phyloP scores from a whole-genome alignment of 306 rosid species.

The Vigna nakashimae region DNA sequence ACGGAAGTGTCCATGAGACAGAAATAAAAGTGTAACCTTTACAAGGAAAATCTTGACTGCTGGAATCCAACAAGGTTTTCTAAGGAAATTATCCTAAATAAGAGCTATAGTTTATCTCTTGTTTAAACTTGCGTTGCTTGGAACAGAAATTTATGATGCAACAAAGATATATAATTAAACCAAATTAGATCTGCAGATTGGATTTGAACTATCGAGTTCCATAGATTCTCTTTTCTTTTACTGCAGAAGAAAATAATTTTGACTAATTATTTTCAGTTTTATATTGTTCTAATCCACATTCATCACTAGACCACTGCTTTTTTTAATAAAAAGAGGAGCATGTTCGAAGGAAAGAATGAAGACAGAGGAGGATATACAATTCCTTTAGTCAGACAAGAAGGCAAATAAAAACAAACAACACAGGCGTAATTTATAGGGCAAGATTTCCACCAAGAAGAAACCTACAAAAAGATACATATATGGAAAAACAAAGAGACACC shows the following conservation, averaged over 20 bases:
- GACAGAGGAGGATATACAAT: neutral
- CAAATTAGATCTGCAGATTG: slow-evolving; percentile 24
- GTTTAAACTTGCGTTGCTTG: no score
- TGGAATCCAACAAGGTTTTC: no score
- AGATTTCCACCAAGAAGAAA: neutral
- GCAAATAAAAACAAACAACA: neutral
- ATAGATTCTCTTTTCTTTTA: neutral
- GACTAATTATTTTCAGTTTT: neutral
- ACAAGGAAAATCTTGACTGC: no score
- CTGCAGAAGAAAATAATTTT: slow-evolving; percentile 12
- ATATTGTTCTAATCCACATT: slow-evolving; percentile 3
- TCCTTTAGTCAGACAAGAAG: neutral
- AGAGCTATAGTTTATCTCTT: no score
- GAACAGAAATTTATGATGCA: no score
- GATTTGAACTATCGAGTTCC: slow-evolving; percentile 20
- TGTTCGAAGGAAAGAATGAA: neutral
- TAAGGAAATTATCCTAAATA: no score
- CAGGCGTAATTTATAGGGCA: neutral
- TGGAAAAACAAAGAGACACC: no score
- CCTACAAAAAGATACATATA: neutral
- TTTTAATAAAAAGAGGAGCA: neutral
- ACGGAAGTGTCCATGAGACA: no score
- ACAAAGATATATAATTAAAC: neutral
- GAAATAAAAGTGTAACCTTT: no score
- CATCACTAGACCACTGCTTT: neutral